These are phyloP conservation scores for Chlorencoelia australis DNA, from an alignment of 2,329 filamentous ascomycete species.

Conservation along the genomic window DNA sequence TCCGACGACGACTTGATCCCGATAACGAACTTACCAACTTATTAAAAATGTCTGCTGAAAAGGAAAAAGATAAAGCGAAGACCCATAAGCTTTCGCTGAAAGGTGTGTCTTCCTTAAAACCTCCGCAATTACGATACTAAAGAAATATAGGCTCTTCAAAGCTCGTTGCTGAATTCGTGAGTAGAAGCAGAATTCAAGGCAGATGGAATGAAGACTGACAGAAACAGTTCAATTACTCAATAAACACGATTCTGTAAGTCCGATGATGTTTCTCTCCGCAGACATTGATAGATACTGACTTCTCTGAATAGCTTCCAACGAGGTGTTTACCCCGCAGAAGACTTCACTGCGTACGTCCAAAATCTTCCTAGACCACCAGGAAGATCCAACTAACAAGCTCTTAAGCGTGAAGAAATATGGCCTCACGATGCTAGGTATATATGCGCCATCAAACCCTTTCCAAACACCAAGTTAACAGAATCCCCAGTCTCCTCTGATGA, in stretches of 20 bases:
- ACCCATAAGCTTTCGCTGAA: constrained; percentile 90
- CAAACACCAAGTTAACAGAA: neutral
- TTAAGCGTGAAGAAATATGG: constrained; percentile 95
- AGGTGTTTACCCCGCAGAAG: constrained; percentile 81
- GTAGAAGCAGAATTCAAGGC: constrained; percentile 27
- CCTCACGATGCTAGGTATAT: constrained; percentile 48
- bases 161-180: constrained; percentile 88
- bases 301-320: constrained; percentile 63
- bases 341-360: constrained; percentile 72
- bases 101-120: constrained; percentile 41
- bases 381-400: constrained; percentile 6
- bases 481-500: constrained; percentile 79
- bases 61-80: constrained; percentile 65
- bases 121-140: constrained; percentile 25
- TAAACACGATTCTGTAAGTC: constrained; percentile 84
- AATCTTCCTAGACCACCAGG: neutral
- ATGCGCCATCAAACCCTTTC: neutral
- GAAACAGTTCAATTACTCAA: constrained; percentile 83
- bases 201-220: constrained; percentile 10
- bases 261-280: neutral
- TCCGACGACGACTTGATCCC: too few species aligned
- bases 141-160: constrained; percentile 55
- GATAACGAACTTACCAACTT: too few species aligned
- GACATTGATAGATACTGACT: neutral
- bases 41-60: constrained; percentile 22